A percentile compares a stretch with the other conserved stretches of the same genome.
Evolutionary conservation across 2,329 filamentous ascomycete genomes (phyloP).

Genomic region (Albophoma yamanashiensis): DNA sequence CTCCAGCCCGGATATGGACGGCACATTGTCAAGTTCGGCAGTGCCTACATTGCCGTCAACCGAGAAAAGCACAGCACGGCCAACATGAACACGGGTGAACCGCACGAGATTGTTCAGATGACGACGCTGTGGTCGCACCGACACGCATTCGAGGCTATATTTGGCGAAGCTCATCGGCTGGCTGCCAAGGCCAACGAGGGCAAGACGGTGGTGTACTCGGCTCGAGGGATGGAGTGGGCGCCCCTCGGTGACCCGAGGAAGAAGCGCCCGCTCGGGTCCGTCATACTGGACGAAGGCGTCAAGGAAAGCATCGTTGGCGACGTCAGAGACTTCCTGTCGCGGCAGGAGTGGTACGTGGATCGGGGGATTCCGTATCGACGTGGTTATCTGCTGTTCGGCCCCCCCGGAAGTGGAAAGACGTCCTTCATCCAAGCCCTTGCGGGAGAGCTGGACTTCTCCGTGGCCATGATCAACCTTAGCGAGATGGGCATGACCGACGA

Average conservation of each 20-base stretch:
- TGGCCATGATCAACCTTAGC: conserved; percentile 85
- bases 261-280: conserved; percentile 80
- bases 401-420: conserved; percentile 85
- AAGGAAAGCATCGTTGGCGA: conserved; percentile 73
- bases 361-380: conserved; percentile 89
- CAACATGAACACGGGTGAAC: conserved; percentile 72
- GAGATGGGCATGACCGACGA: conserved; percentile 86
- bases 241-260: conserved; percentile 73
- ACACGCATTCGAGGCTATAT: conserved; percentile 82
- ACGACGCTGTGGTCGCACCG: conserved; percentile 87
- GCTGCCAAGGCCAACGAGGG: conserved; percentile 75
- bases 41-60: conserved; percentile 79
- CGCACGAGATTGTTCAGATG: conserved; percentile 87
- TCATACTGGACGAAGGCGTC: conserved; percentile 74
- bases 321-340: conserved; percentile 69
- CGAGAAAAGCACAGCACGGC: conserved; percentile 78
- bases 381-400: conserved; percentile 81
- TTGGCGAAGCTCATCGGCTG: conserved; percentile 73
- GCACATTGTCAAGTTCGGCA: conserved; percentile 78
- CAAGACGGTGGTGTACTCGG: conserved; percentile 86
- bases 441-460: conserved; percentile 84
- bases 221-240: conserved; percentile 75
- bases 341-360: conserved; percentile 82
- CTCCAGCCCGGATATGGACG: conserved; percentile 85
- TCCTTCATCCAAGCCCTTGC: conserved; percentile 94